These are phyloP conservation scores for Metschnikowia kunwiensis DNA, from an alignment of 805 yeast species.

Conservation along the genomic window DNA sequence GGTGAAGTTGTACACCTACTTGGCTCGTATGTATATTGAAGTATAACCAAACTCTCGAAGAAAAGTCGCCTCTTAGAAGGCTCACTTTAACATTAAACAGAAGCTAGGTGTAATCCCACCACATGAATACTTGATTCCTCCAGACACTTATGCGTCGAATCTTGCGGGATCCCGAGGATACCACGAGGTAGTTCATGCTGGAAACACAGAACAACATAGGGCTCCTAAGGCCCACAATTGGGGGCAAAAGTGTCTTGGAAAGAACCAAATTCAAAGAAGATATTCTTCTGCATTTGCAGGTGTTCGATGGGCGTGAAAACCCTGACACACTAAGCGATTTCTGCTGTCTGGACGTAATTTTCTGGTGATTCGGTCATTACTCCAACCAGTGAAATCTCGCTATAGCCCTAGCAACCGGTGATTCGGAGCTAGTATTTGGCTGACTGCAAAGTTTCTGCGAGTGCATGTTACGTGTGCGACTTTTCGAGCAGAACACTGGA, in stretches of 20 bases:
- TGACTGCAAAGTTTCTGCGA: conserved; percentile 26
- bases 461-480: conserved; percentile 33
- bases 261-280: background rate
- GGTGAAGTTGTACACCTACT: conserved; percentile 97
- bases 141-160: conserved; percentile 9
- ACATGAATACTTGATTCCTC: background rate
- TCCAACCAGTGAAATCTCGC: background rate
- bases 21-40: conserved; percentile 84
- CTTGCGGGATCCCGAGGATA: conserved; percentile 7
- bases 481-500: conserved; percentile 41
- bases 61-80: conserved; percentile 5
- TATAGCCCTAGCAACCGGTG: conserved; percentile 12
- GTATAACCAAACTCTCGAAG: conserved; percentile 4
- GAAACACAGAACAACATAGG: background rate
- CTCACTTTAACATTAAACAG: conserved; percentile 5
- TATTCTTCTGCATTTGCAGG: background rate
- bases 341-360: background rate
- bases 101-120: background rate
- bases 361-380: background rate
- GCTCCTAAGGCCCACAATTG: conserved; percentile 7
- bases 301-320: background rate
- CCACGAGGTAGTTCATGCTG: background rate
- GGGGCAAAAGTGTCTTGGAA: conserved; percentile 9
- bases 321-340: no score
- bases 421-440: no score